A percentile compares a stretch with the other conserved stretches of the same genome.
phyloP scores from a whole-genome alignment of 768 basidiomycete species.

The Candolleomyces efflorescens region DNA sequence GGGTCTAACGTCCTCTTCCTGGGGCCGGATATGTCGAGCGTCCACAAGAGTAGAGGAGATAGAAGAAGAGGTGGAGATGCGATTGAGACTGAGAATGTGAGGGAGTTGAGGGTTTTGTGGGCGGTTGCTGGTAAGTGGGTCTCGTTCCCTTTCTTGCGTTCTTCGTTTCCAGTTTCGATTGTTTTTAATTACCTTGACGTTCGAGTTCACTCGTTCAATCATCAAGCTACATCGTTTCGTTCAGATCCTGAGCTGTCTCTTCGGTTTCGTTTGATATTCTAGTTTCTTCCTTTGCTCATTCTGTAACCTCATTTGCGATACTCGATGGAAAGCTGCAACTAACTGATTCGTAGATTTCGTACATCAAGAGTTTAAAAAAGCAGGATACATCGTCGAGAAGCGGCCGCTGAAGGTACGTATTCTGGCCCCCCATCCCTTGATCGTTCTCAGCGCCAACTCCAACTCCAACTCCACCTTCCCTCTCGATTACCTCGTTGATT shows the following conservation, averaged over 20 bases:
- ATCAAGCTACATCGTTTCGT: no score
- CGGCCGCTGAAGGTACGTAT: not conserved
- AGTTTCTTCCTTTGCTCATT: no score
- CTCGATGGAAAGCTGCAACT: no score
- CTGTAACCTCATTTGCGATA: no score
- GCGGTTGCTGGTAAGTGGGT: slow-evolving; percentile 25
- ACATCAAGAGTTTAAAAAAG: slow-evolving; percentile 31
- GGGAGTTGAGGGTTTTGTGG: slow-evolving; percentile 11
- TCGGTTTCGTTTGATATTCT: no score
- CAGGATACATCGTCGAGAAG: slow-evolving; percentile 37
- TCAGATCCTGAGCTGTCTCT: no score
- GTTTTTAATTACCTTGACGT: no score
- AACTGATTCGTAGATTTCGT: slow-evolving; percentile 37
- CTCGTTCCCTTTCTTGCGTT: not conserved
- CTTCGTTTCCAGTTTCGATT: no score
- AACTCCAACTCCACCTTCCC: not conserved
- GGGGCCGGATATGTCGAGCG: slow-evolving; percentile 36
- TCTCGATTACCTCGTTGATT: no score
- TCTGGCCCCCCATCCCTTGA: no score
- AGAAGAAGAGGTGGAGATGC: slow-evolving; percentile 7
- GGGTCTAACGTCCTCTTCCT: slow-evolving; percentile 54
- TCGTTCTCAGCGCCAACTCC: not conserved
- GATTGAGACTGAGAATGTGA: not conserved
- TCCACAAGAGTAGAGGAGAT: slow-evolving; percentile 7
- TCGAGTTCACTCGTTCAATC: no score